Evolutionary conservation across 2,329 filamentous ascomycete genomes (phyloP), one percentile per base, ranked within the genome.

Genomic region (Fusarium sp.): DNA sequence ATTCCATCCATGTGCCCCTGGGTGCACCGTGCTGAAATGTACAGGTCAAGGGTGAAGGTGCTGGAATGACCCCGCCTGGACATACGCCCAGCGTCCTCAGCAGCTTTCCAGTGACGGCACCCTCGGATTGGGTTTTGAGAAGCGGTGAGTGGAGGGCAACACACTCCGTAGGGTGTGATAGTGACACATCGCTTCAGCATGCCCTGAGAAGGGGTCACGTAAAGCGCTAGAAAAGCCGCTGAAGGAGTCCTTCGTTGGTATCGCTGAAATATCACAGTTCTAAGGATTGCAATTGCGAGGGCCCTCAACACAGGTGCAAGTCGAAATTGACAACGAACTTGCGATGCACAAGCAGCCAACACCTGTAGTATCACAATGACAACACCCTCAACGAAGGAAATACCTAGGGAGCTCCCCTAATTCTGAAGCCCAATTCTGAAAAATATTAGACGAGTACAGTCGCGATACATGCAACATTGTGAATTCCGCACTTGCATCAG

Each of bases 31-130:
- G 74, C 77, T 78, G 75, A 78, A 69, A 78, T 78, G 59, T 78
- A 78, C 77, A 75, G 69, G 67, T 45, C 73, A 67, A 76, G 75
- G 70, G 77, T 59, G 77, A 77, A 78, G 75, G 75, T 74, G 72
- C 75, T 73, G 69, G 77, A 79, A 77, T 78, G 77, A 76, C 77
- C 75, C 77, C 77, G 76, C 76, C 73, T 67, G 54, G 39, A 39
- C 61, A 59, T 44, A 35, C 49, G 58, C 51, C 49, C 72, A 75
- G 72, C 69, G 63, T 66, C 47, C 62, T 67, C 48, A 65, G 68
- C 54, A 65, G 63, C 60, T 62, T 38, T 51, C 33, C 11, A 66
- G 72, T 44, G 67, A 76, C 67, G 63, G 57, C 47, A 60, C 63
- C 49, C 55, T 55, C 67, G 66, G 62, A 78, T 78, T 78, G 76